Conservation (phyloP, 73 alveolate species). For the Tetrahymena elliotti region DNA sequence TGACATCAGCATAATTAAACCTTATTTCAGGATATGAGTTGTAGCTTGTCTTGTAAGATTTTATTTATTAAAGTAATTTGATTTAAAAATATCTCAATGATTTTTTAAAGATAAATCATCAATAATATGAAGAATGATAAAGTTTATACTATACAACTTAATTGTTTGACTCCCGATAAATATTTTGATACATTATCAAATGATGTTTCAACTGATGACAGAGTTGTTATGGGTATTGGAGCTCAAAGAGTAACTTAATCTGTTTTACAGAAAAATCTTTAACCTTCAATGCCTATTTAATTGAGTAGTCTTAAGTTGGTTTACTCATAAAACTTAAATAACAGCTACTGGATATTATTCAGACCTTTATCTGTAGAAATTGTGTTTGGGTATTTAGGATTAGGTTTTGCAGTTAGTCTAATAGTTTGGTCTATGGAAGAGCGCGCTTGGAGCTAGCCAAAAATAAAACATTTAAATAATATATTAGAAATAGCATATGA, state of each 20-base stretch:
- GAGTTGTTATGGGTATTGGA: not conserved
- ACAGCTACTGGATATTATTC: not conserved
- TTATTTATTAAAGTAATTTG: no score
- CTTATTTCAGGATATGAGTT: not conserved
- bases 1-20: not conserved
- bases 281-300: not conserved
- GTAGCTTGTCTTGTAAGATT: not conserved
- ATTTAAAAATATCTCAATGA: not conserved
- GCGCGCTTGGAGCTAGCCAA: not conserved
- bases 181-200: not conserved
- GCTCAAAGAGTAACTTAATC: not conserved
- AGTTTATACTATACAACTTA: not conserved
- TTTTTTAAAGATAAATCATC: not conserved
- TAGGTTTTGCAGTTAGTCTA: not conserved
- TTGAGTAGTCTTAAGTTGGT: not conserved
- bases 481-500: not conserved
- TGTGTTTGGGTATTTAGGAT: not conserved
- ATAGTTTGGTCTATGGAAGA: not conserved
- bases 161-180: not conserved
- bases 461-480: not conserved
- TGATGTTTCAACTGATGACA: not conserved
- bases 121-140: not conserved
- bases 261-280: not conserved
- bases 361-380: not conserved
- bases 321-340: not conserved